Evolutionary conservation across 441 rosid species (phyloP), one percentile per base, ranked within the genome.

Genomic region (Brassica balearica): DNA sequence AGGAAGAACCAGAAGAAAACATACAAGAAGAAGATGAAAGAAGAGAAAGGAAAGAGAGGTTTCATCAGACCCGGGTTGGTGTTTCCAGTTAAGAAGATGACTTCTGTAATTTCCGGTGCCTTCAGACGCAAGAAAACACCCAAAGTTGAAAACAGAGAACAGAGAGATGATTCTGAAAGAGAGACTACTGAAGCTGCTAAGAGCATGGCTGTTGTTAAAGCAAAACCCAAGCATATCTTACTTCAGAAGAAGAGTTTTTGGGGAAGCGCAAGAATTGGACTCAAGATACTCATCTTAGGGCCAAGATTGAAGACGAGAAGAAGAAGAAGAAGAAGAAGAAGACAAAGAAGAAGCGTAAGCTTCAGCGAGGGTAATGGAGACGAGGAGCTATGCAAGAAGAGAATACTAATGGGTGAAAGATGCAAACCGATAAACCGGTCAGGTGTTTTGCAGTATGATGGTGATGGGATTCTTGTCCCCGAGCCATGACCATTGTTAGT

Each of bases 321-420:
- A 76, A 66, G 75, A 34, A 71, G 73, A 22, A 48, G 15, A 48
- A 1, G 6, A 48, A 1, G 6, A 48, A 5, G 56, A 32, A 32
- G 7, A 32, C 34, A 29, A 29, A 29, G 34, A n/a, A 53, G 58
- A 51, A 51, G 58, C 38, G 38, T 34, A 34, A 36, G 41, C 17
- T 27, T 22, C 22, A 27, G 62, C 38, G 74, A 59, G 4, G 34
- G 51, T 14, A 60, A 8, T 5, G 38, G 61, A 43, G 71, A 74
- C 2, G 65, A 61, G 11, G 91, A 90, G 72, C 73, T 91, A 3
- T 92, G 94, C 81, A 90, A 86, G 88, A 93, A 88, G 87, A 92
- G 93, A 84, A 93, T 92, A 55, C 73, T 93, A 12, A 85, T 90
- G 89, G 98, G 98, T 9, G 86, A 14, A 58, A 93, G 65, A 71